These are phyloP conservation scores for Suillus tomentosus DNA, from an alignment of 768 basidiomycete species.

Conservation along the genomic window DNA sequence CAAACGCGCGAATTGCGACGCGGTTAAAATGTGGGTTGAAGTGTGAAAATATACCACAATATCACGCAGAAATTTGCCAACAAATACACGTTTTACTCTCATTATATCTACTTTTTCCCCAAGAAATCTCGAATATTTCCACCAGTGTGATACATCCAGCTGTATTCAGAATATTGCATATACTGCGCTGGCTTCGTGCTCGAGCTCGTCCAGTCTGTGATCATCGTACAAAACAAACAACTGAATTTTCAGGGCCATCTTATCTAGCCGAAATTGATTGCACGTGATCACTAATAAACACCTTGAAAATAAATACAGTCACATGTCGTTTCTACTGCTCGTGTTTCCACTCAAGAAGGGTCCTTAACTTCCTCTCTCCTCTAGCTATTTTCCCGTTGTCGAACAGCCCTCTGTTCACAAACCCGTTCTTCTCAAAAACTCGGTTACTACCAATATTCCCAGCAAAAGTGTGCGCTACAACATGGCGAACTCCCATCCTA, in stretches of 20 bases:
- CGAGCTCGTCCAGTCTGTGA: no score
- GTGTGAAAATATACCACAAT: no score
- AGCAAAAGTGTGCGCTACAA: slow-evolving; percentile 46
- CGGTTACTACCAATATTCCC: slow-evolving; percentile 62
- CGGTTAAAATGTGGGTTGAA: no score
- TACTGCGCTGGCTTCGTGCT: no score
- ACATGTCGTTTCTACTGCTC: background rate
- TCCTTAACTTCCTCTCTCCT: slow-evolving; percentile 39
- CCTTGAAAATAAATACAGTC: no score
- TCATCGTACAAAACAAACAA: slow-evolving; percentile 6
- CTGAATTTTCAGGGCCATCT: background rate
- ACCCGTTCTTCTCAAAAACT: slow-evolving; percentile 72
- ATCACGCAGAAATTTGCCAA: no score
- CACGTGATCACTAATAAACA: background rate
- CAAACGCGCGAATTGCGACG: no score
- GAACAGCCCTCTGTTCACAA: slow-evolving; percentile 41
- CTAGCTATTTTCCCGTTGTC: slow-evolving; percentile 40
- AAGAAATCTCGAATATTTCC: no score
- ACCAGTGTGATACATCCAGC: no score
- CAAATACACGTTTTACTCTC: no score
- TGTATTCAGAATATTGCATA: no score
- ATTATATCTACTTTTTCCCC: no score
- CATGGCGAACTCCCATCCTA: slow-evolving; percentile 52
- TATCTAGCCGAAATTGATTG: background rate
- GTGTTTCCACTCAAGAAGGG: slow-evolving; percentile 37